Conservation (phyloP, 805 yeast genomes). For the Candida silvicultrix region DNA sequence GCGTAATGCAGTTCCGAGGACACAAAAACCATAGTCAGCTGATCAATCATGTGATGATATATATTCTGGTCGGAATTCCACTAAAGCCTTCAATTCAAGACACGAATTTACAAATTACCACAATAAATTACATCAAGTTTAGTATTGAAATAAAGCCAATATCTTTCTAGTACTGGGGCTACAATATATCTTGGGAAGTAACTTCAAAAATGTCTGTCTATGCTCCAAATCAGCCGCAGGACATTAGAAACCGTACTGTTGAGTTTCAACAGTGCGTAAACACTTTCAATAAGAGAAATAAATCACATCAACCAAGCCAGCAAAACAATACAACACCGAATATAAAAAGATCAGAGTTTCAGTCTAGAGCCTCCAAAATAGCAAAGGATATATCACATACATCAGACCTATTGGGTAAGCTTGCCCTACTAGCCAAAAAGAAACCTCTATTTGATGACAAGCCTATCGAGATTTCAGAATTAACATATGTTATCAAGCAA, state of each 20-base stretch:
- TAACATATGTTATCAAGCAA: constrained; percentile 75
- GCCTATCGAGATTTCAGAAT: constrained; percentile 88
- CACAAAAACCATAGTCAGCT: too few relatives aligned
- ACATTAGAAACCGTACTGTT: constrained; percentile 73
- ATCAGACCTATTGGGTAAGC: constrained; percentile 70
- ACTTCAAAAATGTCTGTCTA: not conserved
- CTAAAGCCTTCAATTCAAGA: too few relatives aligned
- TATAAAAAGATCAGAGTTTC: constrained; percentile 41
- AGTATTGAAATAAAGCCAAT: too few relatives aligned
- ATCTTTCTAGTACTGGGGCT: too few relatives aligned
- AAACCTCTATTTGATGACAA: constrained; percentile 91
- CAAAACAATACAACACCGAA: constrained; percentile 13
- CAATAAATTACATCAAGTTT: too few relatives aligned
- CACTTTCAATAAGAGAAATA: constrained; percentile 57
- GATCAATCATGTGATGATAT: not conserved
- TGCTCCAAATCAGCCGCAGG: constrained; percentile 8
- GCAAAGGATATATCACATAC: constrained; percentile 88
- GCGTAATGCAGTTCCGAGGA: not conserved
- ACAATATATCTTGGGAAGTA: too few relatives aligned
- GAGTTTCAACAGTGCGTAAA: constrained; percentile 92
- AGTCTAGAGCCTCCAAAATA: constrained; percentile 65
- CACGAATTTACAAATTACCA: too few relatives aligned
- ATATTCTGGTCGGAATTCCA: not conserved
- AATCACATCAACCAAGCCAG: constrained; percentile 18
- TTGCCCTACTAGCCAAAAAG: constrained; percentile 79